A percentile compares a stretch with the other conserved stretches of the same genome.
Conservation (phyloP, 2,329 filamentous ascomycete species). For the Stemphylium lycopersici region DNA sequence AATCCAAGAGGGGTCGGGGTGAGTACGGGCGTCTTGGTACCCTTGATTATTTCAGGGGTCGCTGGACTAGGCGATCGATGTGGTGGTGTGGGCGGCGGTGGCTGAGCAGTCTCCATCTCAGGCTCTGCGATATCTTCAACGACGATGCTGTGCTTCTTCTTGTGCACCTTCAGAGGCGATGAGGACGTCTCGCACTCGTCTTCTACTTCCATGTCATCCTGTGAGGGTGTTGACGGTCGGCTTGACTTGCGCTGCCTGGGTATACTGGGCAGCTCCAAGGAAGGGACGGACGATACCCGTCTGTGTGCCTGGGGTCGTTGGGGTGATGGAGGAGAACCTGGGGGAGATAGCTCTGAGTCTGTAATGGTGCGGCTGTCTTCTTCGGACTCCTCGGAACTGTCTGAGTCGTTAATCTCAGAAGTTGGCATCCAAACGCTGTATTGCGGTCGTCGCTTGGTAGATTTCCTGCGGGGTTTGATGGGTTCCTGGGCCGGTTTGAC, state of each 20-base stretch:
- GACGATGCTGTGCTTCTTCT: conserved; percentile 23
- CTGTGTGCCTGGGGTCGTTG: conserved; percentile 49
- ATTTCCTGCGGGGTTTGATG: conserved; percentile 34
- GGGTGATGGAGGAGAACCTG: conserved; percentile 31
- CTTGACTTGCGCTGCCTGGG: conserved; percentile 52
- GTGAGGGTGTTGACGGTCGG: conserved; percentile 45
- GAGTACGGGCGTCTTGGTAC: conserved; percentile 55
- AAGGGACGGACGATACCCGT: conserved; percentile 57
- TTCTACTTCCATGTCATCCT: conserved; percentile 20
- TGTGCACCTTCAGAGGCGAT: conserved; percentile 39
- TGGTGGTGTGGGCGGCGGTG: conserved; percentile 54
- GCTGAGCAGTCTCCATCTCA: conserved; percentile 29
- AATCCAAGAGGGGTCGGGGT: conserved; percentile 54
- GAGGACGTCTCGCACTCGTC: conserved; percentile 30
- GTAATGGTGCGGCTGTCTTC: conserved; percentile 34
- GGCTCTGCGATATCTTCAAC: conserved; percentile 18
- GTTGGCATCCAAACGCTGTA: conserved; percentile 58
- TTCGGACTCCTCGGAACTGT: conserved; percentile 30
- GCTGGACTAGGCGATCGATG: conserved; percentile 60
- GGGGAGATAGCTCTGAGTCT: conserved; percentile 25
- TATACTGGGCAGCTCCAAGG: conserved; percentile 54
- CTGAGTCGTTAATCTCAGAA: conserved; percentile 45
- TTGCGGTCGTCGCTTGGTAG: conserved; percentile 39
- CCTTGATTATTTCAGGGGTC: conserved; percentile 54
- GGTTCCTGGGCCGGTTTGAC: conserved; percentile 21